These are phyloP conservation scores for Xylaria sp. DNA, from an alignment of 2,329 filamentous ascomycete species.

Conservation along the genomic window DNA sequence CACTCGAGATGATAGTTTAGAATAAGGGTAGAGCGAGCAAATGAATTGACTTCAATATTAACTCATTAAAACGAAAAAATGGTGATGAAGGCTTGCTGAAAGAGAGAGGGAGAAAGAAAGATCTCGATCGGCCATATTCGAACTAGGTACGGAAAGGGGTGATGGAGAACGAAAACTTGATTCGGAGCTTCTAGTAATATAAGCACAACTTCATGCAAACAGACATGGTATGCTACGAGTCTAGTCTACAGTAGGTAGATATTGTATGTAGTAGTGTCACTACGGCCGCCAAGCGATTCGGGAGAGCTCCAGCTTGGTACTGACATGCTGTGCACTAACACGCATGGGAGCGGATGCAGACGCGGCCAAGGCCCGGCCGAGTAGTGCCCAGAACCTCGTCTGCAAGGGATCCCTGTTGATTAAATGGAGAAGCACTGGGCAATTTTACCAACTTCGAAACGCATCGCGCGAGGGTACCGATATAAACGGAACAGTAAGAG, in stretches of 20 bases:
- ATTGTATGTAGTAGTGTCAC: too few species aligned
- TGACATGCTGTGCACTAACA: conserved; percentile 2
- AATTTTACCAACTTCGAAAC: conserved; percentile 14
- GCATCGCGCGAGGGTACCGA: neutral
- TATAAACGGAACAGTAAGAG: neutral
- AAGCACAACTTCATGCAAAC: too few species aligned
- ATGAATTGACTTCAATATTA: too few species aligned
- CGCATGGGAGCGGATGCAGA: conserved; percentile 24
- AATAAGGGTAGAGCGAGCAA: too few species aligned
- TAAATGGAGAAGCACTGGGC: neutral
- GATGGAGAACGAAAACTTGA: conserved; percentile 19
- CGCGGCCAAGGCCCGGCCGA: conserved; percentile 25
- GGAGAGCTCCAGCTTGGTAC: conserved; percentile 2
- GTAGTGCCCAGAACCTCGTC: conserved; percentile 6
- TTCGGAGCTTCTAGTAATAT: conserved; percentile 1
- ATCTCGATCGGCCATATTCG: neutral
- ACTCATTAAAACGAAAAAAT: too few species aligned
- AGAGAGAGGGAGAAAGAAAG: neutral
- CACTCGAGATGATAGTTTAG: too few species aligned
- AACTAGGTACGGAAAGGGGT: neutral
- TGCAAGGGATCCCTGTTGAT: conserved; percentile 7
- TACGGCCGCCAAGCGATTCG: conserved; percentile 4
- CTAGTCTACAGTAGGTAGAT: too few species aligned
- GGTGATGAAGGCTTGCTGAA: too few species aligned
- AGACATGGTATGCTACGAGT: too few species aligned